phyloP scores from a whole-genome alignment of 495 filamentous ascomycete species.

The Podospora pseudocomata region DNA sequence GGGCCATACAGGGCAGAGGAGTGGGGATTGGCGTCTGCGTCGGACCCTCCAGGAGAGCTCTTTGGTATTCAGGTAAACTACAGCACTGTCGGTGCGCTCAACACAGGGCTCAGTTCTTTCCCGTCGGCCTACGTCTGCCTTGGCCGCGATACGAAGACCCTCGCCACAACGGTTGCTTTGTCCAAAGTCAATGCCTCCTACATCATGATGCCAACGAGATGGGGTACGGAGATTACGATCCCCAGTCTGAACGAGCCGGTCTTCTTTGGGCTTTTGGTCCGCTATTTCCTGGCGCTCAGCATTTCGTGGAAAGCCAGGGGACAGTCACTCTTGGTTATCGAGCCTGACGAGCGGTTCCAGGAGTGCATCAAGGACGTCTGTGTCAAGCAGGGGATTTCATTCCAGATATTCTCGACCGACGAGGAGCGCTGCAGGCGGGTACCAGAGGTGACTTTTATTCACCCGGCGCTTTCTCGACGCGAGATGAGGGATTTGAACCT shows the following conservation, averaged over 20 bases:
- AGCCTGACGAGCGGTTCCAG: conserved; percentile 34
- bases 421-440: conserved; percentile 1
- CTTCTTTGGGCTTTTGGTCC: conserved; percentile 21
- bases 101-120: background rate
- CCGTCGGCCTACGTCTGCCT: conserved; percentile 29
- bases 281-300: conserved; percentile 27
- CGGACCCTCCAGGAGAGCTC: background rate
- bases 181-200: conserved; percentile 34
- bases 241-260: background rate
- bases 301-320: conserved; percentile 11
- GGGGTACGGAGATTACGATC: conserved; percentile 5
- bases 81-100: conserved; percentile 33
- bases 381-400: conserved; percentile 8
- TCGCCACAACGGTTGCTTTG: conserved; percentile 28
- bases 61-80: conserved; percentile 35
- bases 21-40: background rate
- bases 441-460: conserved; percentile 19
- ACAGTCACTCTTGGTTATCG: conserved; percentile 25
- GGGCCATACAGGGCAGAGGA: conserved; percentile 22
- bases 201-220: conserved; percentile 7
- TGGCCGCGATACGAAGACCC: conserved; percentile 27
- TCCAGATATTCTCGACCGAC: conserved; percentile 20
- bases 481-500: conserved; percentile 31
- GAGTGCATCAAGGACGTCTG: conserved; percentile 28
- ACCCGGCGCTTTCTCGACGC: conserved; percentile 24